Conservation (phyloP, 768 basidiomycete genomes). For the Tylopilus felleus region DNA sequence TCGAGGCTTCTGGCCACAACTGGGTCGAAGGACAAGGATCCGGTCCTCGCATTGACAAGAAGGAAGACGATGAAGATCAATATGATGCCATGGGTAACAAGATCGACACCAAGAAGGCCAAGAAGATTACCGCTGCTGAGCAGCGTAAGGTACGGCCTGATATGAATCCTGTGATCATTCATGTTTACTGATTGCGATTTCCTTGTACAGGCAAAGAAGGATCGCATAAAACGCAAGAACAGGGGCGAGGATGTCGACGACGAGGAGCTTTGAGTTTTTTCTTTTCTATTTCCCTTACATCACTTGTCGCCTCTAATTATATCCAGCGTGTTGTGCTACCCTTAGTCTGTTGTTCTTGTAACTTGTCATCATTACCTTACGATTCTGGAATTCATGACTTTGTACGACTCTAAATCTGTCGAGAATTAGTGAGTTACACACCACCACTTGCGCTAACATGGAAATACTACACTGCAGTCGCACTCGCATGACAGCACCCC, state of each 20-base stretch:
- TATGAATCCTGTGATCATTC: neutral
- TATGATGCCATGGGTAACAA: conserved; percentile 99
- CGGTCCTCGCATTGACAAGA: conserved; percentile 93
- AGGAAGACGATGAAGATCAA: conserved; percentile 81
- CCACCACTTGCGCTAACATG: no score
- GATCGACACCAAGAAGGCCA: conserved; percentile 78
- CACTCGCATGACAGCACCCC: no score
- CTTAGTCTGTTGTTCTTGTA: conserved; percentile 19
- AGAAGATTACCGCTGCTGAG: conserved; percentile 83
- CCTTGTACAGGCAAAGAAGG: conserved; percentile 74
- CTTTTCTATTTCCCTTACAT: conserved; percentile 5
- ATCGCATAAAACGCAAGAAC: conserved; percentile 88
- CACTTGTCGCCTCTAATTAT: conserved; percentile 9
- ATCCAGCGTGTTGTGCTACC: conserved; percentile 15
- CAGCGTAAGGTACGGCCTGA: conserved; percentile 61
- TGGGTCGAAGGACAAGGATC: conserved; percentile 99
- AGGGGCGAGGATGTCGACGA: conserved; percentile 76
- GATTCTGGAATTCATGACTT: conserved; percentile 5
- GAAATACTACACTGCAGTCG: no score
- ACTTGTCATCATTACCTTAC: conserved; percentile 18
- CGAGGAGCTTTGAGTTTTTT: conserved; percentile 44
- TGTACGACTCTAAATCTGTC: no score
- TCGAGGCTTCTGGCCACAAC: conserved; percentile 98
- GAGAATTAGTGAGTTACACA: no score
- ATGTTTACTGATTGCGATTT: conserved; percentile 10